Conservation (phyloP, 306 rosid genomes). For the Luffa aegyptiaca region DNA sequence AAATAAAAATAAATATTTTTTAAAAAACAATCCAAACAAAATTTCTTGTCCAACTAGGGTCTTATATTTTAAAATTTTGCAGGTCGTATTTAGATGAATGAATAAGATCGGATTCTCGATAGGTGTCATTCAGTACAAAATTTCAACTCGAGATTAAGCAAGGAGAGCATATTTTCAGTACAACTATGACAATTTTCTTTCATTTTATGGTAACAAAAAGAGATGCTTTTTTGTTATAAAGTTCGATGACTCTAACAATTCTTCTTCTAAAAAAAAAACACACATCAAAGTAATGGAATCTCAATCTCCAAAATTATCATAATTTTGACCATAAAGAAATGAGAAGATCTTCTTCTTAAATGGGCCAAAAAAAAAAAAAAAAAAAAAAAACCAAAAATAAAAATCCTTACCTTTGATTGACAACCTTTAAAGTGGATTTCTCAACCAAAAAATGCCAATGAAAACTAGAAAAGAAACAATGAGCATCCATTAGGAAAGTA, state of each 20-base stretch:
- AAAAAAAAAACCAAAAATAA: background rate
- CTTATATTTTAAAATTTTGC: background rate
- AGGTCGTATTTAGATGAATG: background rate
- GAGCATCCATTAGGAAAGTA: background rate
- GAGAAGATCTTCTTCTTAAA: background rate
- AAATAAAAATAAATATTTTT: too few species aligned
- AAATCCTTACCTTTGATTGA: background rate
- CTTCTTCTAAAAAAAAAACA: background rate
- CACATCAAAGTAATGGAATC: background rate
- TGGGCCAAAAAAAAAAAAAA: background rate
- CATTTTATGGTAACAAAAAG: background rate
- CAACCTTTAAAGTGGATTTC: background rate
- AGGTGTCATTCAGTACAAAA: background rate
- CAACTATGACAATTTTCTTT: background rate
- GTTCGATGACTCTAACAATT: background rate
- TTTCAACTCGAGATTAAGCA: background rate
- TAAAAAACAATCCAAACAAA: too few species aligned
- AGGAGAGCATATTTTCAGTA: background rate
- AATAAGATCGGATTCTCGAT: background rate
- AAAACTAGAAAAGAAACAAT: background rate
- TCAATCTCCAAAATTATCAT: conserved; percentile 4
- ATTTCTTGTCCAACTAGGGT: background rate
- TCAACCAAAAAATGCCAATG: background rate
- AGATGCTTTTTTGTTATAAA: background rate
- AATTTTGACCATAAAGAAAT: conserved; percentile 3